These are phyloP conservation scores for Microdochium trichocladiopsis DNA, from an alignment of 2,329 filamentous ascomycete genomes.

Conservation along the genomic window DNA sequence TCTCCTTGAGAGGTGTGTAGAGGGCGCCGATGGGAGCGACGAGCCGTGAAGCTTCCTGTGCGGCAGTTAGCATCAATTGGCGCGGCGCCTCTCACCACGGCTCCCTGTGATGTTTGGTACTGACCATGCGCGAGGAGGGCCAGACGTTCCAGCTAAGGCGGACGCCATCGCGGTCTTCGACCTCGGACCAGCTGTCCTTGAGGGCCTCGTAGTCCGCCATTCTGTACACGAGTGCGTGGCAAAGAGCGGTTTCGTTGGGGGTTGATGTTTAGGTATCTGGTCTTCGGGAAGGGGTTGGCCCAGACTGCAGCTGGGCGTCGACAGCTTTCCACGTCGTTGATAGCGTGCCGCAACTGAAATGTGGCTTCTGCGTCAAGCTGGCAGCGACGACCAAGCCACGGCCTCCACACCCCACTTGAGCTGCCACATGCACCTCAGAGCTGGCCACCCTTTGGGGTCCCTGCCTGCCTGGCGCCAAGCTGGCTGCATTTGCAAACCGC, in stretches of 20 bases:
- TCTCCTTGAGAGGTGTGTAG: slow-evolving; percentile 94
- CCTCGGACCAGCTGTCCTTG: slow-evolving; percentile 94
- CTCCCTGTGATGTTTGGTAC: slow-evolving; percentile 20
- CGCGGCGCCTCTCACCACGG: neutral
- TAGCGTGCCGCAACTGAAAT: neutral
- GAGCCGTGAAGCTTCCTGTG: slow-evolving; percentile 82
- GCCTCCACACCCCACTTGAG: neutral
- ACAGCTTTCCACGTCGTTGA: neutral
- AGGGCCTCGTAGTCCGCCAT: slow-evolving; percentile 74
- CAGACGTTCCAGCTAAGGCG: slow-evolving; percentile 98
- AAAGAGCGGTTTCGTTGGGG: neutral
- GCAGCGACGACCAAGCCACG: neutral
- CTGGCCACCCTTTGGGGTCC: neutral
- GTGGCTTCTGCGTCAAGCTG: neutral
- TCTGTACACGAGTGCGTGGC: neutral
- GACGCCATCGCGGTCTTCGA: slow-evolving; percentile 93
- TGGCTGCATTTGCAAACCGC: too few species aligned
- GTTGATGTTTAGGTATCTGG: neutral
- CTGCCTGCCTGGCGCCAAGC: neutral
- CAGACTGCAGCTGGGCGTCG: neutral
- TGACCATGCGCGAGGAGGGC: slow-evolving; percentile 92
- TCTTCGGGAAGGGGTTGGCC: neutral
- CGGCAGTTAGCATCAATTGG: slow-evolving; percentile 5
- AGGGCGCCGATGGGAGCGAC: slow-evolving; percentile 94
- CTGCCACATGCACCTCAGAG: neutral